phyloP scores from a whole-genome alignment of 805 yeast genomes.

The Hanseniaspora guilliermondii region DNA sequence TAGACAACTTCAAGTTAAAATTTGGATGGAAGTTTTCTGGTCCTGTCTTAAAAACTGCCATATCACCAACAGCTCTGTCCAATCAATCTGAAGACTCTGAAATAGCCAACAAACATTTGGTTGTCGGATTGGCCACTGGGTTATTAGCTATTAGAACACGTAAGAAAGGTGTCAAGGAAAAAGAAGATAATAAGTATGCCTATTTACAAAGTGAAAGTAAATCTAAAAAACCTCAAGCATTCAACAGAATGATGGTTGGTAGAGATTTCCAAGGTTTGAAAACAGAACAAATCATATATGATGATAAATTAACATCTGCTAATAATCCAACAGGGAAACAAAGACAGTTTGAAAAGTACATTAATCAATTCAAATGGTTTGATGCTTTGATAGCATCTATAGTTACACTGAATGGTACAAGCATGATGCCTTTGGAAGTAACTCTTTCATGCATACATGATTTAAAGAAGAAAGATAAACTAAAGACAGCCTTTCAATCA shows the following conservation, averaged over 20 bases:
- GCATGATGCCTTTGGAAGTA: slow-evolving; percentile 64
- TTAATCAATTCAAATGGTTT: slow-evolving; percentile 81
- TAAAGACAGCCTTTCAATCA: slow-evolving; percentile 62
- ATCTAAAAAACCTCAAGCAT: slow-evolving; percentile 39
- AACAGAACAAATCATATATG: slow-evolving; percentile 52
- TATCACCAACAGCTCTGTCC: slow-evolving; percentile 55
- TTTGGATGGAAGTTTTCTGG: slow-evolving; percentile 97
- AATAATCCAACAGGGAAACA: slow-evolving; percentile 43
- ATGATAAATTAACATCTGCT: slow-evolving; percentile 37
- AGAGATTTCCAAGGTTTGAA: slow-evolving; percentile 82
- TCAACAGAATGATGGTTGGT: slow-evolving; percentile 77
- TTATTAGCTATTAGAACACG: slow-evolving; percentile 78
- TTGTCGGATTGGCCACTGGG: slow-evolving; percentile 85
- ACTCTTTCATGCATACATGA: slow-evolving; percentile 77
- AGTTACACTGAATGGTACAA: slow-evolving; percentile 28
- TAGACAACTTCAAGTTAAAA: slow-evolving; percentile 70
- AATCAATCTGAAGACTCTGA: slow-evolving; percentile 10
- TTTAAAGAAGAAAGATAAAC: slow-evolving; percentile 77
- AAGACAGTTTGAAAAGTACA: slow-evolving; percentile 67
- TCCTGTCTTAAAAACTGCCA: slow-evolving; percentile 79
- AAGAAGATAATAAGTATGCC: slow-evolving; percentile 17
- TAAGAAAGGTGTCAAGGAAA: slow-evolving; percentile 42
- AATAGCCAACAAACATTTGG: slow-evolving; percentile 55
- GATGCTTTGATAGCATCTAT: slow-evolving; percentile 88
- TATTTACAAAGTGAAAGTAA: not conserved